Base-by-base conservation (phyloP, 2,329 filamentous ascomycete genomes). In the Diaporthe sp. region DNA sequence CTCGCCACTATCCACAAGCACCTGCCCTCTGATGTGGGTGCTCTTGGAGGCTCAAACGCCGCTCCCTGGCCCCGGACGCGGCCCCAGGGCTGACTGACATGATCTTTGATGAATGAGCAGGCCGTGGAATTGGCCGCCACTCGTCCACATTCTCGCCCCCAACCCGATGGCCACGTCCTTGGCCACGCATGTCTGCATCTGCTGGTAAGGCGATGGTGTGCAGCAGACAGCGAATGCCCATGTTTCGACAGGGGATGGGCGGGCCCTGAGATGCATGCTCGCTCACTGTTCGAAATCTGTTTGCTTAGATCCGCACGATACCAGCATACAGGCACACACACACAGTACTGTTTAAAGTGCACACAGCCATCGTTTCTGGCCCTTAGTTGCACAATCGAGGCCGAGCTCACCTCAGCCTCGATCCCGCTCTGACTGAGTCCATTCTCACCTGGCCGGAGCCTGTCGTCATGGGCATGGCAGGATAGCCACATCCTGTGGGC, bases 21-120 rank as follows among this genome's bases (percentile, higher is more conserved):
- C 28, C 28, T 42, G 7, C 42, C 28, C 3, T 31, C n/a, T n/a
- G 46, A n/a, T 68, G 65, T 55, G 53, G 49, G 65, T 53, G 46
- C n/a, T 28, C 49, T 37, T 69, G 49, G 65, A 69, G 65, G 65
- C 65, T 69, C 65, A 69, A 69, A 69, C 65, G 34, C 49, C 49
- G 25, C 42, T 53, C 31, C 46, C 65, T 53, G 62, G 62, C 65
- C 65, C 65, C 46, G n/a, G 65, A 42, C 34, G n/a, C 65, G 65
- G 65, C 65, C 65, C 65, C 65, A 68, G 46, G 44, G 62, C 59
- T 68, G 62, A 68, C 46, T 53, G 65, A 37, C 65, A 68, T 68
- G 88, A 79, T 94, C 92, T 69, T 93, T 89, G 25, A 94, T 86
- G 72, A 94, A 94, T 89, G 49, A 94, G 82, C 1, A 92, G 88